Evolutionary conservation across 306 rosid genomes (phyloP).

Genomic region (Canavalia gladiata): DNA sequence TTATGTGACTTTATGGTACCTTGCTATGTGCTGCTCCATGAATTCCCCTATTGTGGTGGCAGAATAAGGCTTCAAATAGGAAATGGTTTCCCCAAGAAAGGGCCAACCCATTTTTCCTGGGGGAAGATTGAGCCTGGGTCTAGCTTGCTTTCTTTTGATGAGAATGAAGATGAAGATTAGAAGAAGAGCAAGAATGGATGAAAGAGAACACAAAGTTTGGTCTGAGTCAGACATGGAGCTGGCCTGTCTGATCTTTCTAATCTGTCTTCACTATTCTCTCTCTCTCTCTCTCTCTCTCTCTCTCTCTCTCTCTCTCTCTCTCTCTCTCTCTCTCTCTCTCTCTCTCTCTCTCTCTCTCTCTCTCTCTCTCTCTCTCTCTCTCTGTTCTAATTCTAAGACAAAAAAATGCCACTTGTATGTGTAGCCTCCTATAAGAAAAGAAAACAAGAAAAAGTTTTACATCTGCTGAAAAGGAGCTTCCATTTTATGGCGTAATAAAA

Average conservation of each 20-base stretch:
- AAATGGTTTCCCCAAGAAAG: slow-evolving; percentile 84
- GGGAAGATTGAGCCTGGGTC: slow-evolving; percentile 73
- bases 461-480: slow-evolving; percentile 49
- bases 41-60: slow-evolving; percentile 79
- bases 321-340: slow-evolving; percentile 17
- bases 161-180: slow-evolving; percentile 64
- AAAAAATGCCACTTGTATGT: slow-evolving; percentile 26
- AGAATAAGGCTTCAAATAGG: slow-evolving; percentile 83
- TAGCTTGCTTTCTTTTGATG: slow-evolving; percentile 62
- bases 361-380: not conserved
- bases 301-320: not conserved
- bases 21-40: slow-evolving; percentile 87
- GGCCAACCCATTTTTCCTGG: slow-evolving; percentile 99
- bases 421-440: slow-evolving; percentile 38
- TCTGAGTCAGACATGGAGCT: slow-evolving; percentile 74
- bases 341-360: slow-evolving; percentile 18
- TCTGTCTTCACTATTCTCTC: not conserved
- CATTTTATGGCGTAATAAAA: slow-evolving; percentile 53
- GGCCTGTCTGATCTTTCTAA: slow-evolving; percentile 47
- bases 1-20: slow-evolving; percentile 46
- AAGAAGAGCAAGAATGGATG: slow-evolving; percentile 66
- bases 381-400: slow-evolving; percentile 27
- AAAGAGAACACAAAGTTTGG: slow-evolving; percentile 62
- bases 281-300: not conserved
- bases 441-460: slow-evolving; percentile 35